Base-by-base conservation (phyloP, 2,329 filamentous ascomycete genomes). In the Pezizomycotina sp. region DNA sequence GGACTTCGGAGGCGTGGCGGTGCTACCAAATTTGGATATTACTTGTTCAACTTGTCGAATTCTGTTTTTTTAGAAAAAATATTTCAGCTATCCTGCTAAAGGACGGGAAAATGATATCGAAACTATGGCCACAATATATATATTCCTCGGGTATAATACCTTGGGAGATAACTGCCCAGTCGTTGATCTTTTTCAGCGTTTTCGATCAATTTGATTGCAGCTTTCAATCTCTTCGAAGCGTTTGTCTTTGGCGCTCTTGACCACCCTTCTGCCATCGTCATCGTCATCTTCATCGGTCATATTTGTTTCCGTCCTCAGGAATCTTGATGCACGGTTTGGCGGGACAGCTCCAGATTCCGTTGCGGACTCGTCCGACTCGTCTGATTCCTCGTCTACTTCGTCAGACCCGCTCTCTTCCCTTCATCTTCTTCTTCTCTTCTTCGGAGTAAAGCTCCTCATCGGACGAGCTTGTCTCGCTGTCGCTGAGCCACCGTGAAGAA, bases 241-340 rank as follows among this genome's bases (percentile, higher is more conserved):
- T 71, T 98, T 98, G 66, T 95, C 83, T 63, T 95, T 95, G 54
- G 86, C 84, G 60, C 83, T 93, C 70, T 92, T 93, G 55, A 95
- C 79, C 52, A 89, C 73, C 53, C 77, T 81, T 48, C 76, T 73
- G 49, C 73, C 71, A 48, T 93, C 86, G 48, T 89, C 81, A 48
- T 89, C 84, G 56, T 83, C 84, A 32, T 65, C 64, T 32, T 66
- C 62, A 35, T 69, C 69, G n/a, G 9, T 65, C 62, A 40, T 67
- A 64, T 40, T 64, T 64, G 28, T 65, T 62, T 31, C 63, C 61
- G 42, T 69, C 66, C 21, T 68, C 64, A 34, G n/a, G n/a, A n/a
- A n/a, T n/a, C n/a, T n/a, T n/a, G n/a, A n/a, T n/a, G n/a, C n/a
- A n/a, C n/a, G n/a, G n/a, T n/a, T n/a, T n/a, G n/a, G n/a, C n/a